Base-by-base conservation (phyloP, 2,329 filamentous ascomycete genomes). In the Monilinia laxa region DNA sequence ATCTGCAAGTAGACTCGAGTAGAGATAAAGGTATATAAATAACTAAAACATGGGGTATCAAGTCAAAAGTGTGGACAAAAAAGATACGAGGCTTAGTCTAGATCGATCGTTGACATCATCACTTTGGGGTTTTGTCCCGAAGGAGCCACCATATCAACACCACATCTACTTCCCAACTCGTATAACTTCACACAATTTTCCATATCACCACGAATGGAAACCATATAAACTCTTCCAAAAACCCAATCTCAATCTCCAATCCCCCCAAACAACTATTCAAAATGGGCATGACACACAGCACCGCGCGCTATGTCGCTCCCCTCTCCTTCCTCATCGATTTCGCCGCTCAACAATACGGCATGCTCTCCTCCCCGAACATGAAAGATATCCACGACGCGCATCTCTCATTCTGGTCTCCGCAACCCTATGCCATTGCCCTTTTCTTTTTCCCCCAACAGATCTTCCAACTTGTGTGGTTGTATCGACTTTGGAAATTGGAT, bases 381-480 rank as follows among this genome's bases (percentile, higher is more conserved):
- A 82, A 85, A 70, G 81, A 86, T 60, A 78, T 87, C 42, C 84
- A 87, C 73, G 81, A 87, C 71, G 76, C 76, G 42, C 85, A 87
- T 72, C 76, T 86, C 7, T 85, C 83, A 1, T 87, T 86, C 73
- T 87, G 84, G 78, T 82, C 79, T 1, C 85, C 85, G 0, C 82
- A 86, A 67, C 84, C 85, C 0, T 84, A 80, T 72, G 85, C 86
- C 76, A 86, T 87, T 68, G 85, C 78, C 0, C 83, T 77, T 20
- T 87, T 87, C 78, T 87, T 87, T 79, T 85, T 85, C 74, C 84
- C 84, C 0, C 84, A 87, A 73, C 84, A 87, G 73, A 72, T 87
- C 4, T 81, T 86, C 73, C 84, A 87, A 74, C 72, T 86, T 3
- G 80, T 78, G 3, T 87, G 84, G 84, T 75, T 87, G 6, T 87